Evolutionary conservation across 2,329 filamentous ascomycete genomes (phyloP), one percentile per base, ranked within the genome.

Genomic region (Colletotrichum tamarilloi): DNA sequence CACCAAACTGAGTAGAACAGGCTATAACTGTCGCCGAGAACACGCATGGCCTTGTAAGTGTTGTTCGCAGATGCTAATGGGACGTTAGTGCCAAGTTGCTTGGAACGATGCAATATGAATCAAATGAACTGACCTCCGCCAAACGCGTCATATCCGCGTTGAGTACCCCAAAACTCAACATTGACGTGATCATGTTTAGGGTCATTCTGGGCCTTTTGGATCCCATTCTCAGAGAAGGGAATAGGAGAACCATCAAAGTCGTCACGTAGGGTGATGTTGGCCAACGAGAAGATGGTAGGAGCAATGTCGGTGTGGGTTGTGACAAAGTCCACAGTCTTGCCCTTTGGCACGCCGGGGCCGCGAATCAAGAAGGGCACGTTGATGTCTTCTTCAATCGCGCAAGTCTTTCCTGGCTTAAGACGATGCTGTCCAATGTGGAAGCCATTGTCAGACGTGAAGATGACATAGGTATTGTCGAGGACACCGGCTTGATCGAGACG

Each of bases 1-100:
- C 92, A 94, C 91, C 92, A 94, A 0, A 93, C 90, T 0, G 90
- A 87, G 76, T 94, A 94, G 74, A 91, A 90, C 5, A 93, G 78
- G 76, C 87, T 89, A 77, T 93, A 93, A 5, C 82, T 80, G 2
- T 85, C 78, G 0, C 86, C 82, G 4, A 90, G 83, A 6, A 92
- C 80, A n/a, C 90, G 85, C 24, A 91, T 76, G 0, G 85, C 86
- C 80, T 92, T 92, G 83, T 92, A 92, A 0, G 90, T 92, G 75
- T 92, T 91, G 72, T 86, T 85, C 2, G 66, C 56, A 4, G 77
- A 66, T 6, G 76, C 26, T 74, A 14, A 19, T 57, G 0, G 42
- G 2, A 2, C 1, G 12, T 16, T 0, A 28, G 5, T 7, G 35
- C 59, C 22, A 9, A 67, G 62, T n/a, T 38, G 38, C n/a, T 1